Evolutionary conservation across 2,329 filamentous ascomycete genomes (phyloP).

Genomic region (Epichloe festucae): DNA sequence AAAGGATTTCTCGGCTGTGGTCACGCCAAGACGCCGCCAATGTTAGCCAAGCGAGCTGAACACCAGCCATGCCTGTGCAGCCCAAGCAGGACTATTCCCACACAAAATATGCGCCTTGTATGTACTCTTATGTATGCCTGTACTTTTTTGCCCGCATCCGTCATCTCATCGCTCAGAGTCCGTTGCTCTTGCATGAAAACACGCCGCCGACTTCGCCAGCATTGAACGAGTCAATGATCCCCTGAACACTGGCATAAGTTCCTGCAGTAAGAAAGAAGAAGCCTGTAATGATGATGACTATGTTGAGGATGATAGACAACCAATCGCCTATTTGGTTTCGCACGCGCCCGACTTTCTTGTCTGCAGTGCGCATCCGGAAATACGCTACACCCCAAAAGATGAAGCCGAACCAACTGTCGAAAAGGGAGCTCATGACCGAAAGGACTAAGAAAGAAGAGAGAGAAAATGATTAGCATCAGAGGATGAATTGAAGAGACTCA

Average conservation of each 20-base stretch:
- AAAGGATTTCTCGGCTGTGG: neutral
- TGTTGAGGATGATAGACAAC: slow-evolving; percentile 51
- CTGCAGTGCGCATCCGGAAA: slow-evolving; percentile 58
- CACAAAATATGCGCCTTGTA: neutral
- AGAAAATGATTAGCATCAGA: neutral
- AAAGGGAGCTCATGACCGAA: slow-evolving; percentile 74
- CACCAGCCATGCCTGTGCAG: neutral
- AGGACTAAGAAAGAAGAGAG: slow-evolving; percentile 26
- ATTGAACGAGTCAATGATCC: slow-evolving; percentile 61
- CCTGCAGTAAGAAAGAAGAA: slow-evolving; percentile 71
- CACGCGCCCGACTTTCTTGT: slow-evolving; percentile 38
- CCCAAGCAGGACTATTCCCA: neutral
- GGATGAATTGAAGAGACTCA: too few relatives aligned
- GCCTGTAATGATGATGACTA: slow-evolving; percentile 60
- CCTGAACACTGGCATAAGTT: slow-evolving; percentile 66
- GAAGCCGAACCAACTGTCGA: slow-evolving; percentile 89
- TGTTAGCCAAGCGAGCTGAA: neutral
- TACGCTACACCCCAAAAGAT: slow-evolving; percentile 88
- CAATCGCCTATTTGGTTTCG: slow-evolving; percentile 37
- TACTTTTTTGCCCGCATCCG: neutral
- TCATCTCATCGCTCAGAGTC: slow-evolving; percentile 28
- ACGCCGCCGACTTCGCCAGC: slow-evolving; percentile 51
- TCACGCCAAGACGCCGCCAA: neutral
- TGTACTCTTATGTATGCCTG: neutral
- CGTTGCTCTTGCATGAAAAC: slow-evolving; percentile 63